Conservation (phyloP, 306 rosid species). For the Erythrophleum fordii region DNA sequence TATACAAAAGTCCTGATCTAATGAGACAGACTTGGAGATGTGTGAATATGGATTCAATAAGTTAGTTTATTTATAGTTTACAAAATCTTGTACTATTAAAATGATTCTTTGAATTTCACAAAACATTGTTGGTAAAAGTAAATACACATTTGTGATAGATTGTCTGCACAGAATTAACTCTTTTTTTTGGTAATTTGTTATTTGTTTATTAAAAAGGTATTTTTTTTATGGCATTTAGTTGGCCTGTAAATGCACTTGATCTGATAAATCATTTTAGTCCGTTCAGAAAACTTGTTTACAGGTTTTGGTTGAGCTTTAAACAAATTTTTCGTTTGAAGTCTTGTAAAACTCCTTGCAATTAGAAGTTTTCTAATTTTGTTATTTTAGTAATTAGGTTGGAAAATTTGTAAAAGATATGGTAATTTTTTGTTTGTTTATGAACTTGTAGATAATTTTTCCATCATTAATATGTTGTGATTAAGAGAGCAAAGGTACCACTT, state of each 20-base stretch:
- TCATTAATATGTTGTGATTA: conserved; percentile 19
- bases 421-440: neutral
- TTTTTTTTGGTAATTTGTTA: neutral
- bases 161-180: neutral
- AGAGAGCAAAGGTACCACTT: conserved; percentile 15
- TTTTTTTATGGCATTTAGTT: neutral
- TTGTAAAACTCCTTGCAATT: neutral
- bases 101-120: neutral
- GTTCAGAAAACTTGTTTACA: neutral
- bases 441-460: conserved; percentile 18
- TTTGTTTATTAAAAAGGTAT: neutral
- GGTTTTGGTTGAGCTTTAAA: neutral
- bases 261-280: neutral
- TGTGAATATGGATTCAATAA: no score
- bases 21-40: neutral
- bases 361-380: neutral
- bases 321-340: neutral
- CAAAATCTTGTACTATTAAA: neutral
- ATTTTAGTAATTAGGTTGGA: neutral
- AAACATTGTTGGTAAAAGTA: neutral
- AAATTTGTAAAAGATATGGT: conserved; percentile 5
- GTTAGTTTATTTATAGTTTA: neutral
- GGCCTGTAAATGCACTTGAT: neutral
- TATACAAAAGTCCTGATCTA: neutral
- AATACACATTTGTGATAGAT: neutral